Evolutionary conservation across 176 grass and related monocot species (phyloP).

Genomic region (Carex cristatella): DNA sequence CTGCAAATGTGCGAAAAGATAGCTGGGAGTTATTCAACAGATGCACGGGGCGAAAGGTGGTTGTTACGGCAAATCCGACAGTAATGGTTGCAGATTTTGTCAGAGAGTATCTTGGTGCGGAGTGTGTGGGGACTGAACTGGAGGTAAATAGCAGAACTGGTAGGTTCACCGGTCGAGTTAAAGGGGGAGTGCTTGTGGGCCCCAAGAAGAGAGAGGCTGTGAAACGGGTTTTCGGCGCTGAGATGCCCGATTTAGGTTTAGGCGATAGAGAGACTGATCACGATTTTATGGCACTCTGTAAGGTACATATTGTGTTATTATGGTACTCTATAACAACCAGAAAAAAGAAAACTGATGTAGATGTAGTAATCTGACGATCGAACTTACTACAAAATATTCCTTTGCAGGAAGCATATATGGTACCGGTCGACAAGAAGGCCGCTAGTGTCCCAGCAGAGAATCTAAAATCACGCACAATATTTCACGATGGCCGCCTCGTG

Average conservation of each 20-base stretch:
- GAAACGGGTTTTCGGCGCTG: conserved; percentile 26
- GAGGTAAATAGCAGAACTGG: conserved; percentile 21
- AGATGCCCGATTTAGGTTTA: conserved; percentile 64
- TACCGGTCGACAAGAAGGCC: conserved; percentile 44
- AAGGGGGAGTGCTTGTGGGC: conserved; percentile 47
- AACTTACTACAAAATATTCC: background rate
- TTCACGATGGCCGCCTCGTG: conserved; percentile 90
- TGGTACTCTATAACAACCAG: background rate
- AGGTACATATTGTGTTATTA: conserved; percentile 34
- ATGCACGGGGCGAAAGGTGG: conserved; percentile 39
- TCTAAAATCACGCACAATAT: conserved; percentile 44
- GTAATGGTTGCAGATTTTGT: conserved; percentile 68
- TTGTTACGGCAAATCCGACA: conserved; percentile 67
- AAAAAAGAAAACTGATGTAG: background rate
- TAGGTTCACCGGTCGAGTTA: conserved; percentile 43
- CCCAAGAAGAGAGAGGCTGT: conserved; percentile 51
- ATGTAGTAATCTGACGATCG: background rate
- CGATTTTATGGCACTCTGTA: conserved; percentile 88
- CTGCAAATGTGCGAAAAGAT: conserved; percentile 67
- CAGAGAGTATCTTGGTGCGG: conserved; percentile 46
- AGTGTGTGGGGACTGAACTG: conserved; percentile 68
- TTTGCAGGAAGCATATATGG: conserved; percentile 82
- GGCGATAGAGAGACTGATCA: conserved; percentile 83
- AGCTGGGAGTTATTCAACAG: conserved; percentile 52
- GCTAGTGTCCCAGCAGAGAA: conserved; percentile 28